Evolutionary conservation across 1,284 basidiomycete species (phyloP).

Genomic region (Malassezia pachydermatis): DNA sequence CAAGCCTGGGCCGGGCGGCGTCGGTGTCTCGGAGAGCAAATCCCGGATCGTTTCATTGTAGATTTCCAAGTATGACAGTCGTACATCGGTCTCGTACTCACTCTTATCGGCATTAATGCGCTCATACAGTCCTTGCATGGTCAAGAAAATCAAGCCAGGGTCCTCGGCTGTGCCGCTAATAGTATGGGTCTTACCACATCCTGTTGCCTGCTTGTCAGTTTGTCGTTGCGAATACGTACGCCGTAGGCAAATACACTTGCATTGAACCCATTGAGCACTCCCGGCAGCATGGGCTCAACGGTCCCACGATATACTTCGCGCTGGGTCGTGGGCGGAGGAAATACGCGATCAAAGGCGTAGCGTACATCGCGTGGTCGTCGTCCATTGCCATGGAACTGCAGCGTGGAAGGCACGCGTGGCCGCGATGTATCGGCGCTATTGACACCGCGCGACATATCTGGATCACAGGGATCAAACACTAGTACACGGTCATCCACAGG

Average conservation of each 20-base stretch:
- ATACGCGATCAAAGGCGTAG: conserved; percentile 46
- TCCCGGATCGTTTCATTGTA: conserved; percentile 48
- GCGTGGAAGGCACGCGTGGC: not conserved
- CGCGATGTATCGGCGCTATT: not conserved
- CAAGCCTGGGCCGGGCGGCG: conserved; percentile 39
- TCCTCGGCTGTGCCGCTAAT: conserved; percentile 42
- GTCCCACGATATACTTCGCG: conserved; percentile 40
- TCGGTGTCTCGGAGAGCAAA: conserved; percentile 38
- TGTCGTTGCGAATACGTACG: conserved; percentile 22
- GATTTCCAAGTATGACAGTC: conserved; percentile 47
- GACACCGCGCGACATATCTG: not conserved
- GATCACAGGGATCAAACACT: conserved; percentile 45
- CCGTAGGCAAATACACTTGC: conserved; percentile 48
- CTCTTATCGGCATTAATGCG: conserved; percentile 34
- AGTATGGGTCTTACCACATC: conserved; percentile 48
- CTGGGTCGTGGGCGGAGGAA: conserved; percentile 35
- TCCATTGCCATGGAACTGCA: conserved; percentile 9
- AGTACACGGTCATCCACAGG: conserved; percentile 45
- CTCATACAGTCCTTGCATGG: conserved; percentile 46
- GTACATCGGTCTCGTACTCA: conserved; percentile 39
- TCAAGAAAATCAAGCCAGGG: conserved; percentile 46
- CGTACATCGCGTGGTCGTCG: conserved; percentile 31
- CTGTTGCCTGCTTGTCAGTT: conserved; percentile 29
- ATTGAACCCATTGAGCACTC: conserved; percentile 44
- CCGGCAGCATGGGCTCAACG: conserved; percentile 39